phyloP scores from a whole-genome alignment of 2,329 filamentous ascomycete genomes.

The Bimuria novae-zelandiae region DNA sequence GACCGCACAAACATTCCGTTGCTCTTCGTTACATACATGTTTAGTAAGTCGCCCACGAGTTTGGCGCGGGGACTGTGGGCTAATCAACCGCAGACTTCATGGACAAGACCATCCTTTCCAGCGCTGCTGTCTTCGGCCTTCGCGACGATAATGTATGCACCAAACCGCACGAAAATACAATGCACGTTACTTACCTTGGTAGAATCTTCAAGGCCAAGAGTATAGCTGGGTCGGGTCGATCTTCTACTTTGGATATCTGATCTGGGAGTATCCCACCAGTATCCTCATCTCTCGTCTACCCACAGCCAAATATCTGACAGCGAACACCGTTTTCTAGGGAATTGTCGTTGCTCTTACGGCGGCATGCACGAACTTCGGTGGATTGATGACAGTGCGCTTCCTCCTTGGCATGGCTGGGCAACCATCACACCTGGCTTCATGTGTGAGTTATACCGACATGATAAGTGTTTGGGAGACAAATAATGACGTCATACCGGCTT shows the following conservation, averaged over 20 bases:
- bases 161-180: background rate
- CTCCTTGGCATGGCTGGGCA: slow-evolving; percentile 22
- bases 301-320: slow-evolving; percentile 27
- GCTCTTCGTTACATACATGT: slow-evolving; percentile 61
- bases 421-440: slow-evolving; percentile 28
- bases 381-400: slow-evolving; percentile 19
- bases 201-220: slow-evolving; percentile 57
- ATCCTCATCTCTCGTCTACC: slow-evolving; percentile 26
- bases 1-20: slow-evolving; percentile 61
- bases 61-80: too few relatives aligned
- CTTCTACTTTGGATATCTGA: slow-evolving; percentile 56
- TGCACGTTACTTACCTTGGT: background rate
- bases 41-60: too few relatives aligned
- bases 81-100: too few relatives aligned
- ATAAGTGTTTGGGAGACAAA: too few relatives aligned
- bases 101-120: slow-evolving; percentile 57
- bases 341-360: slow-evolving; percentile 46
- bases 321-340: slow-evolving; percentile 26
- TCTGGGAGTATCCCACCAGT: slow-evolving; percentile 29
- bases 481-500: too few relatives aligned
- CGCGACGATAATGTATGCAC: slow-evolving; percentile 18
- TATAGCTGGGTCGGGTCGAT: slow-evolving; percentile 63
- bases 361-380: slow-evolving; percentile 20
- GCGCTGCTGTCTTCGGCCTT: slow-evolving; percentile 62
- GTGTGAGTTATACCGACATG: too few relatives aligned